Percentiles rank a stretch among this genome's conserved stretches.
phyloP scores from a whole-genome alignment of 495 filamentous ascomycete genomes.

The Polyplosphaeria fusca region DNA sequence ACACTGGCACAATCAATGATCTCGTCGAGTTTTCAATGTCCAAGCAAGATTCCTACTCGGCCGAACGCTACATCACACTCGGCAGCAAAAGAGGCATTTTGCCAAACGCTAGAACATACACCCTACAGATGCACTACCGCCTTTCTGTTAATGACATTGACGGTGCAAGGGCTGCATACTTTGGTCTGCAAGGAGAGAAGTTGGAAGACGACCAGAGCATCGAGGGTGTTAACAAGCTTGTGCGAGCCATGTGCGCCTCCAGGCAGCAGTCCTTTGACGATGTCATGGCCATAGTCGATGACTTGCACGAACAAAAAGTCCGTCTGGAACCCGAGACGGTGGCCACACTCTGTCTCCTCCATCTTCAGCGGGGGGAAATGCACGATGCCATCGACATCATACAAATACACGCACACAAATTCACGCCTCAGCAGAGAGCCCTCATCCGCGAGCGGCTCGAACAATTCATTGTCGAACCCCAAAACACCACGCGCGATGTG shows the following conservation, averaged over 20 bases:
- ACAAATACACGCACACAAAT: constrained; percentile 60
- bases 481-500: constrained; percentile 56
- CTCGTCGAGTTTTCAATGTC: constrained; percentile 72
- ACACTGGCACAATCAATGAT: constrained; percentile 68
- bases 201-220: constrained; percentile 55
- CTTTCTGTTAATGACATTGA: constrained; percentile 66
- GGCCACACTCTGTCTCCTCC: constrained; percentile 62
- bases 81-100: constrained; percentile 59
- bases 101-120: constrained; percentile 62
- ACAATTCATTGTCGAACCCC: constrained; percentile 59
- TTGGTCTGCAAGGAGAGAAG: constrained; percentile 55
- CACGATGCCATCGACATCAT: constrained; percentile 76
- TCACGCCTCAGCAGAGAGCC: constrained; percentile 60
- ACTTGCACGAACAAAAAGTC: constrained; percentile 67
- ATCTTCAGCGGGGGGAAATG: constrained; percentile 69
- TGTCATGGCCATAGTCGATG: constrained; percentile 69
- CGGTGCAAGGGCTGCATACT: constrained; percentile 61
- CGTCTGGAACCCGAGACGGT: constrained; percentile 69
- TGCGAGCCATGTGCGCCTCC: constrained; percentile 64
- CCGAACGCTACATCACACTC: constrained; percentile 66
- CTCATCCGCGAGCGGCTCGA: constrained; percentile 62
- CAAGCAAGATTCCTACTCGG: constrained; percentile 65
- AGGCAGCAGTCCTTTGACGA: constrained; percentile 57
- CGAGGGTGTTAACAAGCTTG: constrained; percentile 67
- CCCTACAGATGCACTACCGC: constrained; percentile 72